Base-by-base conservation (phyloP, 345 rosid species). In the Eutrema japonicum region DNA sequence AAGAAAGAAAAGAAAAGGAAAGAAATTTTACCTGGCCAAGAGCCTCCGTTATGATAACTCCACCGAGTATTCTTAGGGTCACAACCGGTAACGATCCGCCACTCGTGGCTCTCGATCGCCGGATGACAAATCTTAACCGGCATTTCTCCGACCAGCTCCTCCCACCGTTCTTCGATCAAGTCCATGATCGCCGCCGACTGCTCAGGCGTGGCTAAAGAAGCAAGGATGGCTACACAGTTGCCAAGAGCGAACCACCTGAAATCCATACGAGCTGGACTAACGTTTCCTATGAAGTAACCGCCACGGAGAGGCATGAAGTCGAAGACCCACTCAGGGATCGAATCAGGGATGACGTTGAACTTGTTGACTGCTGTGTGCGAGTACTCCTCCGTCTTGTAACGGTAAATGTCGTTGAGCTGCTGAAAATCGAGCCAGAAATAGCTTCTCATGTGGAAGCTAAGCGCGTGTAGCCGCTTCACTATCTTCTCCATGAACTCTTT, bases 11-110 rank as follows among this genome's bases (percentile, higher is more conserved):
- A 54, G 50, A 46, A 56, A 2, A 56, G 2, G 38, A 26, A 26
- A n/a, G 1, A 53, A 26, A 26, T 11, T 43, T 75, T 49, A 84
- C 87, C 87, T 65, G 91, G 89, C 94, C 89, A 89, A 68, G 91
- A 89, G 32, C 91, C 94, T 22, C 88, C 89, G 59, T 89, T 84
- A 64, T 87, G 91, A 66, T 87, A 85, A 65, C 88, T 87, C 91
- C 94, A 86, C 54, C 85, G 70, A 12, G 88, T 88, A 49, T 86
- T 88, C 83, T 86, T 85, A 0, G 91, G 91, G 66, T 86, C 94
- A 49, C 88, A 84, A 14, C 89, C 91, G 0, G 91, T 87, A 12
- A 81, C 79, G 42, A 84, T 87, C 74, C 75, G 38, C 91, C 87
- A 83, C 45, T 85, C 88, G 38, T 87, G 95, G 66, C 81, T 79